Evolutionary conservation across 768 basidiomycete genomes (phyloP).

Genomic region (Lactifluus volemus): DNA sequence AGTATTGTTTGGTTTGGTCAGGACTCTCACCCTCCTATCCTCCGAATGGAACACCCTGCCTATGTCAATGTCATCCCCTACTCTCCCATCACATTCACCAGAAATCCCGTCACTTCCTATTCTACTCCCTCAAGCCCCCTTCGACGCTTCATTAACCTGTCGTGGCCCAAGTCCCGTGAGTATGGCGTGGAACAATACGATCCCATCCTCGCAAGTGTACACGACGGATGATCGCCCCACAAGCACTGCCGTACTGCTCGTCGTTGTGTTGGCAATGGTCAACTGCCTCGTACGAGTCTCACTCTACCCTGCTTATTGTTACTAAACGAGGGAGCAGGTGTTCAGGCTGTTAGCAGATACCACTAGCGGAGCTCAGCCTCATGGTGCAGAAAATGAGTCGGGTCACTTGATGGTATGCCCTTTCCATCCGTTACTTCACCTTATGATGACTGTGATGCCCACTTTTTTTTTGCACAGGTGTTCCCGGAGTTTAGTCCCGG

Average conservation of each 20-base stretch:
- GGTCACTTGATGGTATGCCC: neutral
- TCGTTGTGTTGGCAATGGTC: slow-evolving; percentile 4
- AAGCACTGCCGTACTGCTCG: neutral
- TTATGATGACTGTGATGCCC: neutral
- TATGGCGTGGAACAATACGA: neutral
- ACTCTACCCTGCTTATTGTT: neutral
- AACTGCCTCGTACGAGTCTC: slow-evolving; percentile 2
- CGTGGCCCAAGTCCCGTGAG: neutral
- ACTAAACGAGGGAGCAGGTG: slow-evolving; percentile 4
- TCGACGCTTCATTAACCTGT: neutral
- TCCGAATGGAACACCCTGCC: neutral
- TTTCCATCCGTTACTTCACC: neutral
- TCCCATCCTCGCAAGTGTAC: neutral
- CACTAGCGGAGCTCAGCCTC: neutral
- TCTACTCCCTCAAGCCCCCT: neutral
- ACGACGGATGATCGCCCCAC: neutral
- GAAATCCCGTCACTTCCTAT: neutral
- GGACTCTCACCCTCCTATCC: neutral
- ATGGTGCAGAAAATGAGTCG: neutral
- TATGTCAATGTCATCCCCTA: neutral
- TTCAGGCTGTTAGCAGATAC: neutral
- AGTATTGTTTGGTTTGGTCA: neutral
- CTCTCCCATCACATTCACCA: neutral
- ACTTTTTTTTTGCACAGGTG: neutral
- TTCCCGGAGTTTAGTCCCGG: neutral